Conservation (phyloP, 805 yeast species). For the Saturnispora diversa region DNA sequence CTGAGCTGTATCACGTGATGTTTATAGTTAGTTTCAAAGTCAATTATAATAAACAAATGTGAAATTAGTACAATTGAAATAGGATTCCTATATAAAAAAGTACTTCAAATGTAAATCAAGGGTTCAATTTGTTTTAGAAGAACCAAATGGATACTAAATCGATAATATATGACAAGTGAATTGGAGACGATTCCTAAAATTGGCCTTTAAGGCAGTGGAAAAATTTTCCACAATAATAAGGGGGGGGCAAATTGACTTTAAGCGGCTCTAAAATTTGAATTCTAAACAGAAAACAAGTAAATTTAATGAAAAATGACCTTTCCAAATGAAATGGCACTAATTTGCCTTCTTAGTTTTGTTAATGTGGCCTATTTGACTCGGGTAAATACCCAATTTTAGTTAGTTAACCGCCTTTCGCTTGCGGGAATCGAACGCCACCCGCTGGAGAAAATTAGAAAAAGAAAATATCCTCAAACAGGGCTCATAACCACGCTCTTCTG, state of each 20-base stretch:
- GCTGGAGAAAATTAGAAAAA: background rate
- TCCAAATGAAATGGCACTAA: background rate
- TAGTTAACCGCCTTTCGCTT: background rate
- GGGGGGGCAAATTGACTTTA: background rate
- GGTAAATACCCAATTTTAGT: background rate
- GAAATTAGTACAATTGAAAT: no score
- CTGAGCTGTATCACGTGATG: conserved; percentile 10
- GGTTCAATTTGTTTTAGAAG: no score
- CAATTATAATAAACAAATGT: no score
- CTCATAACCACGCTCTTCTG: conserved; percentile 11
- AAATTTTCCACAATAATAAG: conserved; percentile 1
- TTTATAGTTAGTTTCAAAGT: background rate
- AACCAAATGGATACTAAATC: no score
- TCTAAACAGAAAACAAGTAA: background rate
- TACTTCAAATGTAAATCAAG: no score
- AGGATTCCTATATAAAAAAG: no score
- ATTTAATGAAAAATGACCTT: background rate
- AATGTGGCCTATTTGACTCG: background rate
- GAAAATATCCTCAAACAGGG: background rate
- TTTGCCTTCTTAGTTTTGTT: background rate
- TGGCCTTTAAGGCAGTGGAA: conserved; percentile 4
- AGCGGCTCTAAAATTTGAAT: background rate
- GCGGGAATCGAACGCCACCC: conserved; percentile 9
- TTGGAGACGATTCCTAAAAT: no score
- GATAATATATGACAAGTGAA: no score